phyloP scores from a whole-genome alignment of 2,329 filamentous ascomycete genomes.

The Nothophaeocryptopus gaeumannii region DNA sequence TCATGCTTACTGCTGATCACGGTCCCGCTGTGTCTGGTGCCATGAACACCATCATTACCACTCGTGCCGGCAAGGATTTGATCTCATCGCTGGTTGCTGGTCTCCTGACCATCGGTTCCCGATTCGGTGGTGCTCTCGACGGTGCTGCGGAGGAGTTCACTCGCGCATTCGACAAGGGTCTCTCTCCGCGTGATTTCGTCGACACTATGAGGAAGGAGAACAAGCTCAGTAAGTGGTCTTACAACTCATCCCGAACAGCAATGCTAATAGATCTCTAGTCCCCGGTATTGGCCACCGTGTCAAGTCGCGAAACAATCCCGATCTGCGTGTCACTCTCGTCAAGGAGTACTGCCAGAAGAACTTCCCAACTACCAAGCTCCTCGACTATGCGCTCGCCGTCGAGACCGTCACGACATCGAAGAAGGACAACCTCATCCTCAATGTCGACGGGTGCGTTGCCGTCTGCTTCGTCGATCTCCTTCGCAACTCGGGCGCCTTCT shows the following conservation, averaged over 20 bases:
- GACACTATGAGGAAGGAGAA: slow-evolving; percentile 99
- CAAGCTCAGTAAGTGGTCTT: slow-evolving; percentile 73
- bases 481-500: slow-evolving; percentile 97
- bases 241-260: not conserved
- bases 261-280: slow-evolving; percentile 50
- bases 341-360: slow-evolving; percentile 98
- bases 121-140: slow-evolving; percentile 97
- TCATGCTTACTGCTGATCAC: slow-evolving; percentile 99
- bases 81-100: slow-evolving; percentile 93
- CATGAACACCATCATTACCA: slow-evolving; percentile 99
- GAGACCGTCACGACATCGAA: slow-evolving; percentile 98
- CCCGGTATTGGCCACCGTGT: slow-evolving; percentile 98
- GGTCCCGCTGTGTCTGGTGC: slow-evolving; percentile 97
- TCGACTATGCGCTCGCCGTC: slow-evolving; percentile 97
- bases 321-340: slow-evolving; percentile 98
- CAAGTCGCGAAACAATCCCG: slow-evolving; percentile 99
- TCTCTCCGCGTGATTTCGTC: slow-evolving; percentile 97
- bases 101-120: slow-evolving; percentile 96
- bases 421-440: slow-evolving; percentile 99
- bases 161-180: slow-evolving; percentile 95
- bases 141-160: slow-evolving; percentile 98
- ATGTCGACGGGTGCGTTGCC: slow-evolving; percentile 96
- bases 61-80: slow-evolving; percentile 96
- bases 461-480: slow-evolving; percentile 98
- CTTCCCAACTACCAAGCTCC: slow-evolving; percentile 96